Evolutionary conservation across 106 monocot genomes (phyloP).

Genomic region (Dendrobium catenatum): DNA sequence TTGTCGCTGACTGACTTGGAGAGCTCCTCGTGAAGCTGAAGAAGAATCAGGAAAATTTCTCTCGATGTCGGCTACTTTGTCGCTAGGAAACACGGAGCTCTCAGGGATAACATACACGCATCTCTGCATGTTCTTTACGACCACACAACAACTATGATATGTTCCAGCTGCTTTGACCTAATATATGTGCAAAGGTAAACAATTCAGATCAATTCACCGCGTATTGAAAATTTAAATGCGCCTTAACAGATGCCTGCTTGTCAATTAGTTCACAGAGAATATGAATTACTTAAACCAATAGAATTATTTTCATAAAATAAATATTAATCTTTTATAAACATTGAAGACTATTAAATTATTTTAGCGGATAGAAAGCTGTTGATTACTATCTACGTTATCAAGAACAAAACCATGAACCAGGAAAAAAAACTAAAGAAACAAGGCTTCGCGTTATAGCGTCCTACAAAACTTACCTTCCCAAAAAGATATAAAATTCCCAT

Average conservation of each 20-base stretch:
- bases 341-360: neutral
- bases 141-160: slow-evolving; percentile 84
- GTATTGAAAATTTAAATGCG: neutral
- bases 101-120: slow-evolving; percentile 89
- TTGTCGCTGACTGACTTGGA: slow-evolving; percentile 46
- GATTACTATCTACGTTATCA: neutral
- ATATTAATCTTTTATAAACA: neutral
- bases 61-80: slow-evolving; percentile 33
- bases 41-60: slow-evolving; percentile 25
- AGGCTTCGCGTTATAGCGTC: neutral
- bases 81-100: slow-evolving; percentile 47
- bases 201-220: slow-evolving; percentile 1
- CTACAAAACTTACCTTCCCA: slow-evolving; percentile 53
- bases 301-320: neutral
- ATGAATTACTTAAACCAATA: neutral
- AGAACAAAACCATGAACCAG: neutral
- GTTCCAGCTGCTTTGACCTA: slow-evolving; percentile 69
- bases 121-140: slow-evolving; percentile 93
- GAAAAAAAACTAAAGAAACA: neutral
- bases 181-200: slow-evolving; percentile 6
- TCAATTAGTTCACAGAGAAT: neutral
- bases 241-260: neutral
- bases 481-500: slow-evolving; percentile 64
- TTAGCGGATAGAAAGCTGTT: neutral
- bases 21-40: slow-evolving; percentile 38